These are phyloP conservation scores for Stevia rebaudiana DNA, from an alignment of 140 eudicot genomes.

Conservation along the genomic window DNA sequence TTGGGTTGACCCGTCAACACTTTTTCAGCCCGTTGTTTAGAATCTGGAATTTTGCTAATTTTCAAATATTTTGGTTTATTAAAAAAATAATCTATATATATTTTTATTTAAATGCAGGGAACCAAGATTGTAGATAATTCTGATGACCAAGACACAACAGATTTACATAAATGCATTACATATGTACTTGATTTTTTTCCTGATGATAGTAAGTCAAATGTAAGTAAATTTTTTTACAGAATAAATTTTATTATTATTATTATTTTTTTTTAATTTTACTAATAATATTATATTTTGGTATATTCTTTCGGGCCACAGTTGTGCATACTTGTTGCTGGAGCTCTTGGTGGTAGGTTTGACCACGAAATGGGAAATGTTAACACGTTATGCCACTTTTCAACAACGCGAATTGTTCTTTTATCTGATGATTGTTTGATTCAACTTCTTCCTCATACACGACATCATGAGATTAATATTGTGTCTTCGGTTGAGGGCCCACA, in stretches of 20 bases:
- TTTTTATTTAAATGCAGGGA: slow-evolving; percentile 49
- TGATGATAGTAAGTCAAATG: slow-evolving; percentile 46
- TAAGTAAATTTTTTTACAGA: slow-evolving; percentile 32
- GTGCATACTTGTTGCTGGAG: slow-evolving; percentile 91
- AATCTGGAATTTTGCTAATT: not conserved
- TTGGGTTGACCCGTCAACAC: not conserved
- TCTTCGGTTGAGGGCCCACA: slow-evolving; percentile 84
- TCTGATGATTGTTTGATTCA: slow-evolving; percentile 88
- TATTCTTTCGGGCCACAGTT: slow-evolving; percentile 31
- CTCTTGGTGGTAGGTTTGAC: slow-evolving; percentile 95
- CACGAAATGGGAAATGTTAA: slow-evolving; percentile 91
- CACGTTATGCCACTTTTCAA: slow-evolving; percentile 60
- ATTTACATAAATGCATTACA: slow-evolving; percentile 73
- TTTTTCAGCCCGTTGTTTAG: not conserved
- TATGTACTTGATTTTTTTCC: slow-evolving; percentile 40
- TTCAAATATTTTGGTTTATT: not conserved
- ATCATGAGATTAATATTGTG: slow-evolving; percentile 57
- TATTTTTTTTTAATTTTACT: no score
- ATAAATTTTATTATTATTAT: no score
- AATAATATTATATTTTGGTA: not conserved
- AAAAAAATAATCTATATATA: not conserved
- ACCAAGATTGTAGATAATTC: slow-evolving; percentile 66
- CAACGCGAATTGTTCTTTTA: slow-evolving; percentile 55
- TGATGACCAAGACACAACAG: slow-evolving; percentile 93
- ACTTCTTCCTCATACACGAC: slow-evolving; percentile 64